Conservation (phyloP, 495 filamentous ascomycete genomes). For the Lasiosphaeria hispida region DNA sequence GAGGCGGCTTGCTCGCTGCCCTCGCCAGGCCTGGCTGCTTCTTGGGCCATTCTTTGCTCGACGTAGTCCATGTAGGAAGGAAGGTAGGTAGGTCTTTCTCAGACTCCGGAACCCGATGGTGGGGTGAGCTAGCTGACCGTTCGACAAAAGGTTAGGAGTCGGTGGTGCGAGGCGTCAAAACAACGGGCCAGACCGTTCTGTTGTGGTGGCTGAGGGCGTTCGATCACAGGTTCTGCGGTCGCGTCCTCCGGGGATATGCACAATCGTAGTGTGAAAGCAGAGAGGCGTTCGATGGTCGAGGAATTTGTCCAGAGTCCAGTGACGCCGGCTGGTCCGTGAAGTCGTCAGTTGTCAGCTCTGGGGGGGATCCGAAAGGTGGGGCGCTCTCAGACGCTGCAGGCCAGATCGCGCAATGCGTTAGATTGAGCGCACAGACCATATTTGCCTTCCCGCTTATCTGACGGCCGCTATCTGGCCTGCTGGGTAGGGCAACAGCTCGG, state of each 20-base stretch:
- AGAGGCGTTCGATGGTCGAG: too few species aligned
- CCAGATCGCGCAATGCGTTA: constrained; percentile 6
- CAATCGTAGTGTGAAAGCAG: too few species aligned
- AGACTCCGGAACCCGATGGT: neutral
- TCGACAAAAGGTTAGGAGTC: neutral
- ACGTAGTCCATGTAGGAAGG: constrained; percentile 51
- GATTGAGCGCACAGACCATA: constrained; percentile 1
- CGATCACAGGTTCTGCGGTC: too few species aligned
- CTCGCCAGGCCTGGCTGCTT: constrained; percentile 34
- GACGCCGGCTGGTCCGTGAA: neutral
- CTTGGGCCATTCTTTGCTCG: constrained; percentile 51
- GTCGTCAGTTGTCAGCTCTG: neutral
- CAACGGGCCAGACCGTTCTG: neutral
- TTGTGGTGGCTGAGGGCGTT: too few species aligned
- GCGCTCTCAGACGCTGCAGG: constrained; percentile 2
- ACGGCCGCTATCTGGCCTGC: neutral
- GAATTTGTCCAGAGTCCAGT: neutral
- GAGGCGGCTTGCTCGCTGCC: constrained; percentile 17
- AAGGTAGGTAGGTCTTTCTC: constrained; percentile 6
- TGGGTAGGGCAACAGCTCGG: neutral
- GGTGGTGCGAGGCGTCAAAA: too few species aligned
- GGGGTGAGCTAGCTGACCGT: neutral
- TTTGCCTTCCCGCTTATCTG: neutral
- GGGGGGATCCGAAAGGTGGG: neutral
- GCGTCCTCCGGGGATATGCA: too few species aligned